These are phyloP conservation scores for Boletus subcaerulescens DNA, from an alignment of 768 basidiomycete genomes.

Conservation along the genomic window DNA sequence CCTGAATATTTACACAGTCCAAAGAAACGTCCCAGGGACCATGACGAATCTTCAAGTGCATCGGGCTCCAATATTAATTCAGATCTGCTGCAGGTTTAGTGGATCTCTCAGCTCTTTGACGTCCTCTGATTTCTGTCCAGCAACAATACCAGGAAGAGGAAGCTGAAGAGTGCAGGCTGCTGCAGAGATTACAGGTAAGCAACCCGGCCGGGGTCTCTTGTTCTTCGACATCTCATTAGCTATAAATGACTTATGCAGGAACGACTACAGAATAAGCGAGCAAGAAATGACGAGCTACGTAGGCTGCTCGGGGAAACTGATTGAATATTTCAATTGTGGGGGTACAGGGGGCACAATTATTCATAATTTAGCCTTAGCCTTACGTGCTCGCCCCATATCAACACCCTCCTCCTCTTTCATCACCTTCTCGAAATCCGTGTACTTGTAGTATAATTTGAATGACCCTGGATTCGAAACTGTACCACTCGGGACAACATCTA, in stretches of 20 bases:
- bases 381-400: not conserved
- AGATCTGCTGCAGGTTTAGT: slow-evolving; percentile 1
- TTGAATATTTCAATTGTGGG: not conserved
- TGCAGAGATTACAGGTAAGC: slow-evolving; percentile 12
- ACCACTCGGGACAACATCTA: slow-evolving; percentile 61
- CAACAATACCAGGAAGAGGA: slow-evolving; percentile 9
- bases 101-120: too few relatives aligned
- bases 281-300: slow-evolving; percentile 10
- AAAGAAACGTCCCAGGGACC: not conserved
- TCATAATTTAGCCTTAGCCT: slow-evolving; percentile 14
- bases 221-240: not conserved
- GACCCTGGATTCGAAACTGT: slow-evolving; percentile 74
- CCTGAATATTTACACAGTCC: too few relatives aligned
- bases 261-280: slow-evolving; percentile 3
- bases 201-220: not conserved
- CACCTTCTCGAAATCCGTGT: slow-evolving; percentile 44
- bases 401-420: slow-evolving; percentile 20
- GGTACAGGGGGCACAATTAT: not conserved
- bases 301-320: slow-evolving; percentile 8
- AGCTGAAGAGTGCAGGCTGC: slow-evolving; percentile 13
- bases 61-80: too few relatives aligned
- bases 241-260: not conserved
- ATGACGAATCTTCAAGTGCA: not conserved
- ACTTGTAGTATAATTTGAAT: slow-evolving; percentile 62
- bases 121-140: not conserved